Percentiles rank a stretch among this genome's conserved stretches.
Evolutionary conservation across 2,329 filamentous ascomycete genomes (phyloP).

Genomic region (Ascochyta lentis): DNA sequence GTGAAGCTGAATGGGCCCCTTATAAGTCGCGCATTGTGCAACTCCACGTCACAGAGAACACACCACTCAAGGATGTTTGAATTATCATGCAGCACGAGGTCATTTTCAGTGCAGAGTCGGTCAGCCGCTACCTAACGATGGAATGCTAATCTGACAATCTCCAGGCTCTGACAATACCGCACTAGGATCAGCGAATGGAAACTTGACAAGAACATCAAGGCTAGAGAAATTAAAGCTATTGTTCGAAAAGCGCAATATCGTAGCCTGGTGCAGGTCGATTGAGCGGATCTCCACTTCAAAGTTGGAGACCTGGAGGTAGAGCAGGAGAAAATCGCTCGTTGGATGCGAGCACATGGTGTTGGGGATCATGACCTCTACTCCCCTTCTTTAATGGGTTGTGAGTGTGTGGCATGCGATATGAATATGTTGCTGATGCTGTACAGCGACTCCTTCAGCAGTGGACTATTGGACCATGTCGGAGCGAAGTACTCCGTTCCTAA

Average conservation of each 20-base stretch:
- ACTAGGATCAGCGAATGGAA: conserved; percentile 27
- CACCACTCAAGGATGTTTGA: conserved; percentile 17
- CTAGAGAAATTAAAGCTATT: conserved; percentile 29
- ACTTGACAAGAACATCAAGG: conserved; percentile 31
- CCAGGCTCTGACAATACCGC: conserved; percentile 28
- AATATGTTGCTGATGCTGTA: not conserved
- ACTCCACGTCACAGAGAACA: conserved; percentile 16
- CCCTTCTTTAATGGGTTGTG: not conserved
- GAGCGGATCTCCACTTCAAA: conserved; percentile 17
- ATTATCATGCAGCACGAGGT: conserved; percentile 16
- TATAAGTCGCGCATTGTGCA: conserved; percentile 24
- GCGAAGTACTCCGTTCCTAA: not conserved
- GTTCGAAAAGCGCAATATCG: conserved; percentile 28
- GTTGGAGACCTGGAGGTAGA: conserved; percentile 23
- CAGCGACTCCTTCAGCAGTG: not conserved
- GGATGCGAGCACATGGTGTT: conserved; percentile 28
- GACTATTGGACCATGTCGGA: not conserved
- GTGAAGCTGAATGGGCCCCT: conserved; percentile 27
- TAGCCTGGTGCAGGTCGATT: conserved; percentile 23
- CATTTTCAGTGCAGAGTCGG: conserved; percentile 28
- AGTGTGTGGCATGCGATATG: not conserved
- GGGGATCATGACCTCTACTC: not conserved
- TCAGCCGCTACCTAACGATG: not conserved
- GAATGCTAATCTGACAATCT: not conserved
- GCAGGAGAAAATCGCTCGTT: conserved; percentile 29